Evolutionary conservation across 176 grass and related monocot species (phyloP).

Genomic region (maize (Zea mays)): DNA sequence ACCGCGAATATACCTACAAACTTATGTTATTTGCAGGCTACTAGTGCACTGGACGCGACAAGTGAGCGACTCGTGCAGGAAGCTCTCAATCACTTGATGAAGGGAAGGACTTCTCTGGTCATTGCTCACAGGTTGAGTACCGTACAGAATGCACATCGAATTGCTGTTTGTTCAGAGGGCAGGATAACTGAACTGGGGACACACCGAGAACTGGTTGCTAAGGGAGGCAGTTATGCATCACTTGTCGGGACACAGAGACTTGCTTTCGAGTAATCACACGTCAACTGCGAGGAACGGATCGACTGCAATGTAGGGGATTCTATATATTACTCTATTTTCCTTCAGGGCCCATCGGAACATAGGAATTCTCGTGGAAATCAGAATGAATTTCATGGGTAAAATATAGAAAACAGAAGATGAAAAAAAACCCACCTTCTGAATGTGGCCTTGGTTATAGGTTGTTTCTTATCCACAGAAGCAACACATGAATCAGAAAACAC

Average conservation of each 20-base stretch:
- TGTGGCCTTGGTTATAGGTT: background rate
- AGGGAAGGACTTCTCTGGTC: conserved; percentile 82
- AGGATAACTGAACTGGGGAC: conserved; percentile 72
- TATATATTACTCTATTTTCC: background rate
- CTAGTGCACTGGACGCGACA: conserved; percentile 83
- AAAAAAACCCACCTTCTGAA: background rate
- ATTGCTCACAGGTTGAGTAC: conserved; percentile 94
- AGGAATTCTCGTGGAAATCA: background rate
- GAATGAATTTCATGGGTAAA: background rate
- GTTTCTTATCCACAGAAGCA: background rate
- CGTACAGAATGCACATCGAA: conserved; percentile 82
- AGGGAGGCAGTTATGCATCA: conserved; percentile 72
- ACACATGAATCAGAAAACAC: conserved; percentile 5
- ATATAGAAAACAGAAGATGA: background rate
- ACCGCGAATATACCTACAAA: background rate
- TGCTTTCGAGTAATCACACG: conserved; percentile 72
- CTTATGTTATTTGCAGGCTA: conserved; percentile 56
- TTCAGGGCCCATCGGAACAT: background rate
- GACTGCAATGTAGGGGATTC: background rate
- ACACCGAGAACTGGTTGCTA: conserved; percentile 64
- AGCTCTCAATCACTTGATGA: conserved; percentile 86
- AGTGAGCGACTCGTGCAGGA: conserved; percentile 89
- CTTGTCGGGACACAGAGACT: conserved; percentile 82
- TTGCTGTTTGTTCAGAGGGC: conserved; percentile 76
- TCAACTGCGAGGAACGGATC: background rate